Percentiles rank a stretch among this genome's conserved stretches.
Evolutionary conservation across 805 yeast species (phyloP).

Genomic region (Candida maesae): DNA sequence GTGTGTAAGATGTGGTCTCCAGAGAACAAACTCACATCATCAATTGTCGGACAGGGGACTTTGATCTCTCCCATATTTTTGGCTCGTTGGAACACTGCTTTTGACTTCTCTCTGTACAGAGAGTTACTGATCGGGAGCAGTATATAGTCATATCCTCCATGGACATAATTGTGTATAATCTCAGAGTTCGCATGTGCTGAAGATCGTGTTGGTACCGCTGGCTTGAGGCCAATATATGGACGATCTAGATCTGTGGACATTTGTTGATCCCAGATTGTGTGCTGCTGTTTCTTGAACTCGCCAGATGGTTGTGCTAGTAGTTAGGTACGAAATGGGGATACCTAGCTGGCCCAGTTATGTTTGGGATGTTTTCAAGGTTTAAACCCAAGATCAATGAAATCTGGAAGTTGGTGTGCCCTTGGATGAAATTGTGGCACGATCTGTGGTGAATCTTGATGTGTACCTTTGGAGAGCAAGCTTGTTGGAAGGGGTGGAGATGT

Average conservation of each 20-base stretch:
- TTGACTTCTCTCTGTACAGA: conserved; percentile 42
- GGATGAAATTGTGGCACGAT: too few relatives aligned
- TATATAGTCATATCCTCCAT: conserved; percentile 47
- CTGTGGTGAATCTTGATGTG: neutral
- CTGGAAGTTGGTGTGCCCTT: too few relatives aligned
- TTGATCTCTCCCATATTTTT: conserved; percentile 22
- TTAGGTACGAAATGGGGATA: too few relatives aligned
- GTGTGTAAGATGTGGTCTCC: conserved; percentile 39
- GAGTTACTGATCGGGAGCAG: conserved; percentile 53
- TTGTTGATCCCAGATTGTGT: neutral
- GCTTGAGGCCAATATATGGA: conserved; percentile 44
- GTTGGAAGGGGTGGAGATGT: too few relatives aligned
- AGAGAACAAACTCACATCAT: conserved; percentile 40
- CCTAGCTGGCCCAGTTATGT: too few relatives aligned
- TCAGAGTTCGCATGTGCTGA: conserved; percentile 29
- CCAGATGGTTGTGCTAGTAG: too few relatives aligned
- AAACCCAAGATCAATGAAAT: too few relatives aligned
- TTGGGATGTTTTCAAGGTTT: too few relatives aligned
- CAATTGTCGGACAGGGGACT: conserved; percentile 39
- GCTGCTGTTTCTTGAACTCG: too few relatives aligned
- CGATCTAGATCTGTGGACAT: conserved; percentile 12
- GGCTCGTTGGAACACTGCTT: conserved; percentile 33
- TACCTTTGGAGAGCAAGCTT: neutral
- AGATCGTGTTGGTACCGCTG: conserved; percentile 32
- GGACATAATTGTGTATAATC: conserved; percentile 27